Evolutionary conservation across 176 grass and related monocot species (phyloP).

Genomic region (Triticum aestivum): IWGSC_CS_RefSeq_v2.1 NC_057794.1:392856477-392856976

Average conservation of each 20-base stretch:
- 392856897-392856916: not conserved
- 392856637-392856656: not conserved
- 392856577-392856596: not conserved
- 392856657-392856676: constrained; percentile 67
- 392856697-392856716: constrained; percentile 76
- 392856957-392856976: not conserved
- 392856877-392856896: not conserved
- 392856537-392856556: not conserved
- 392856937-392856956: not conserved
- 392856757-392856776: constrained; percentile 34
- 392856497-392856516: not conserved
- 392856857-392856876: constrained; percentile 1
- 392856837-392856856: not conserved
- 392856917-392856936: not conserved
- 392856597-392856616: not conserved
- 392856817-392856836: not conserved
- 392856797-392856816: not conserved
- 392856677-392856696: constrained; percentile 73
- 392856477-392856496: not conserved
- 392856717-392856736: constrained; percentile 83
- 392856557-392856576: not conserved
- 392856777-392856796: not conserved
- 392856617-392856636: not conserved
- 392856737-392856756: constrained; percentile 93
- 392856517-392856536: not conserved